Base-by-base conservation (phyloP, 371 early-diverging fungal species). In the Zopfochytrium polystomum region DNA sequence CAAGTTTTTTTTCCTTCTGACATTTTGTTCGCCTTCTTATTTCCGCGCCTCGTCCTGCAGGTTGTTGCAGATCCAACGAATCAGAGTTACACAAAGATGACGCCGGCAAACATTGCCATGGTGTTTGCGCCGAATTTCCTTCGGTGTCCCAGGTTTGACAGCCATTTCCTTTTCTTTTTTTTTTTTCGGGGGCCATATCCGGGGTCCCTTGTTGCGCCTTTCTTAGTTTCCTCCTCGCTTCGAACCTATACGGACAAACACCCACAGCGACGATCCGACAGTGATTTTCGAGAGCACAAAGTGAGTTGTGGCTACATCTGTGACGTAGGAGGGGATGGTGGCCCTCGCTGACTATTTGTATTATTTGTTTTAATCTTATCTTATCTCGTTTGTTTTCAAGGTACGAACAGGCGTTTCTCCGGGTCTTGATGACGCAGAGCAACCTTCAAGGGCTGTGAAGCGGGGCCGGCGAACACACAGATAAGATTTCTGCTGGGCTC, bases 81-180 rank as follows among this genome's bases (percentile, higher is more conserved):
- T 26, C 84, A 81, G 49, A 71, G 83, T 30, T 62, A 77, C 9
- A 95, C 96, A 5, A 83, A 88, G 67, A 97, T 97, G 98, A 87
- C 85, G 29, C 76, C 88, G 26, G 72, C 80, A 55, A 97, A 96
- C 59, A 68, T 97, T 43, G 96, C 96, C 29, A 90, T 97, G 87
- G 94, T 97, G n/a, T 96, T 94, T 78, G 95, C 94, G 1, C 98
- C 96, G 18, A 90, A 89, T 47, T 88, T 96, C 58, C 73, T 97
- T 46, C 80, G 96, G 27, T 92, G 92, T 65, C 96, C 96, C 4
- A 80, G 82, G n/a, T n/a, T n/a, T n/a, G n/a, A n/a, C n/a, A n/a
- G n/a, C n/a, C n/a, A n/a, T n/a, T n/a, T n/a, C n/a, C n/a, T n/a
- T n/a, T n/a, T n/a, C n/a, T n/a, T n/a, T n/a, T n/a, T n/a, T n/a